A percentile compares a stretch with the other conserved stretches of the same genome.
phyloP scores from a whole-genome alignment of 352 stramenopile species.

The Aphanomyces invadans region DNA sequence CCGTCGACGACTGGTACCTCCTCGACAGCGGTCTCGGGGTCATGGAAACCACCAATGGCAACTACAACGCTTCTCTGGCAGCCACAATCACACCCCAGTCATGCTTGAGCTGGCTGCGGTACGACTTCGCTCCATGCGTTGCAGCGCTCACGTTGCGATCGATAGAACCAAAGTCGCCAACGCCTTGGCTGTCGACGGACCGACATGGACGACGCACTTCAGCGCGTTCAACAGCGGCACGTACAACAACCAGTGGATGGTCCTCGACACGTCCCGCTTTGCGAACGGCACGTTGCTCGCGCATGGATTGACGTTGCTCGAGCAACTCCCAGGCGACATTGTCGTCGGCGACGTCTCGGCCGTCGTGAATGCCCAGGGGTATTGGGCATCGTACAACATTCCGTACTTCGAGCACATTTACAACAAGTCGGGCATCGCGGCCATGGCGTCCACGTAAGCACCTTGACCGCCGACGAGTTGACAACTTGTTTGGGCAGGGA shows the following conservation, averaged over 20 bases:
- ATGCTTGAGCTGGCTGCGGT: constrained; percentile 56
- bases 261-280: constrained; percentile 60
- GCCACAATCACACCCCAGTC: constrained; percentile 37
- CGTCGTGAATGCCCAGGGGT: constrained; percentile 44
- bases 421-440: constrained; percentile 41
- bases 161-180: constrained; percentile 46
- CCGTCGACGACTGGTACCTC: constrained; percentile 78
- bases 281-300: constrained; percentile 13
- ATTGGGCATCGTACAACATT: constrained; percentile 80
- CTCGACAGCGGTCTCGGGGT: constrained; percentile 38
- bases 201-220: constrained; percentile 42
- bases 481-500: too few species aligned
- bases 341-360: constrained; percentile 47
- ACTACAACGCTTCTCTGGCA: constrained; percentile 52
- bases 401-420: constrained; percentile 65
- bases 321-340: constrained; percentile 60
- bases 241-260: constrained; percentile 84
- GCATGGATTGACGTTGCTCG: constrained; percentile 47
- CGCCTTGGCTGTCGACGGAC: constrained; percentile 36
- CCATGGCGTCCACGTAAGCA: constrained; percentile 26
- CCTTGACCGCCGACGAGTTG: constrained; percentile 25
- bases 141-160: too few species aligned
- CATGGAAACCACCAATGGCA: constrained; percentile 68
- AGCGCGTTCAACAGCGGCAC: constrained; percentile 58
- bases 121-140: not conserved